phyloP scores from a whole-genome alignment of 2,329 filamentous ascomycete species.

The Aureobasidium melanogenum region DNA sequence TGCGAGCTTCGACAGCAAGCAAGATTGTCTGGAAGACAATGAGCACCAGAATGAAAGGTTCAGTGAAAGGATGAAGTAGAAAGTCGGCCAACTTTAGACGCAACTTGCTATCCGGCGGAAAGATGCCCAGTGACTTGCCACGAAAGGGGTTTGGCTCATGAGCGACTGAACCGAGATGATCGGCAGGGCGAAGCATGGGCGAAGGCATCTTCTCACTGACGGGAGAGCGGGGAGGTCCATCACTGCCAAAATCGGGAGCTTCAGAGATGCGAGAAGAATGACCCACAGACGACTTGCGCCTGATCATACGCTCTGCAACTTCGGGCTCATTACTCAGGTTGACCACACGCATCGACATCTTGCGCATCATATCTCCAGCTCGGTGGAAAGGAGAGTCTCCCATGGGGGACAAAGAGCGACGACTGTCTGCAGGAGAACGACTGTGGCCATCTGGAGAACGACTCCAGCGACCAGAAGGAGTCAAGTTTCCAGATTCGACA shows the following conservation, averaged over 20 bases:
- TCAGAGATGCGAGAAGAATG: conserved; percentile 43
- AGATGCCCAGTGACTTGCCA: conserved; percentile 78
- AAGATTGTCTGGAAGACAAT: conserved; percentile 84
- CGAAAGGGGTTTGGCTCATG: conserved; percentile 63
- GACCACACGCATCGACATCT: conserved; percentile 94
- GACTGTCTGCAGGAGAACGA: conserved; percentile 28
- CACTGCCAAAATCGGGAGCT: conserved; percentile 32
- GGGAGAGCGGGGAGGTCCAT: conserved; percentile 21
- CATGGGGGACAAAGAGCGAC: conserved; percentile 38
- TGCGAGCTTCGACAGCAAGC: conserved; percentile 68
- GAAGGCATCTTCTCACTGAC: conserved; percentile 25
- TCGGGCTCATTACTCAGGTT: conserved; percentile 93
- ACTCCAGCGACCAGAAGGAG: conserved; percentile 49
- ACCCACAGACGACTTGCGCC: conserved; percentile 49
- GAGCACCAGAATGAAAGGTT: conserved; percentile 75
- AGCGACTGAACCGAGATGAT: conserved; percentile 14
- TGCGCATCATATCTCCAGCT: conserved; percentile 45
- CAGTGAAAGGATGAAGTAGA: conserved; percentile 75
- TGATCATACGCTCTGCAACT: conserved; percentile 62
- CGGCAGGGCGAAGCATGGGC: conserved; percentile 21
- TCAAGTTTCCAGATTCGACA: conserved; percentile 50
- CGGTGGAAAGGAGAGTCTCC: conserved; percentile 39
- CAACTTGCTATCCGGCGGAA: conserved; percentile 67
- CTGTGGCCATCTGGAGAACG: conserved; percentile 30
- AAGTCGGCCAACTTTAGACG: conserved; percentile 70